A percentile compares a stretch with the other conserved stretches of the same genome.
phyloP scores from a whole-genome alignment of 2,329 filamentous ascomycete species.

The Penicillium sp. region DNA sequence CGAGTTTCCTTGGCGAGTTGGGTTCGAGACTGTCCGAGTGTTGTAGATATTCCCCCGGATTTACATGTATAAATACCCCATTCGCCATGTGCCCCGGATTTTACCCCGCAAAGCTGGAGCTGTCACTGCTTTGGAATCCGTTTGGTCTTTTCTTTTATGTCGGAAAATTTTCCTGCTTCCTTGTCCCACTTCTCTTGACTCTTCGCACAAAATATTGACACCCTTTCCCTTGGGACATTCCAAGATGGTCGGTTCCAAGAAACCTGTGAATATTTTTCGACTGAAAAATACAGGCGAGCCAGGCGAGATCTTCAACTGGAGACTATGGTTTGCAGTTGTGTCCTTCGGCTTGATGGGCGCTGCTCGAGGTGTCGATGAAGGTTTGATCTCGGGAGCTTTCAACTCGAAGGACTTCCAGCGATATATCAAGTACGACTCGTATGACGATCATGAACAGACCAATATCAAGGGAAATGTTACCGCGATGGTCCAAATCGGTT shows the following conservation, averaged over 20 bases:
- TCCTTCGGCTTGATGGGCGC: constrained; percentile 77
- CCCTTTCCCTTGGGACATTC: too few relatives aligned
- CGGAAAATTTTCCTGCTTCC: too few relatives aligned
- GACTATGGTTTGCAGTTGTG: constrained; percentile 75
- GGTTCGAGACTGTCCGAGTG: too few relatives aligned
- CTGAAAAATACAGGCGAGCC: constrained; percentile 68
- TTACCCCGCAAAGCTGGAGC: not conserved
- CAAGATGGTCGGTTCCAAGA: constrained; percentile 51
- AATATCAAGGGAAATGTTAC: constrained; percentile 78
- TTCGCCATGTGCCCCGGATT: not conserved
- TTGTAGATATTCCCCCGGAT: not conserved
- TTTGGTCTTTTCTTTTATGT: not conserved
- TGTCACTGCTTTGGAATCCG: not conserved
- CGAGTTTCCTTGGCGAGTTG: not conserved
- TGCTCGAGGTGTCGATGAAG: constrained; percentile 77
- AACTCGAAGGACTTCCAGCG: constrained; percentile 67
- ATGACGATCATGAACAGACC: constrained; percentile 59
- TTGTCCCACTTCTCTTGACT: not conserved
- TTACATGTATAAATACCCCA: not conserved
- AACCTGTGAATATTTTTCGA: constrained; percentile 59
- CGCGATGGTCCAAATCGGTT: constrained; percentile 80
- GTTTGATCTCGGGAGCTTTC: constrained; percentile 74
- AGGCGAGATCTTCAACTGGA: constrained; percentile 74
- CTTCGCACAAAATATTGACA: not conserved
- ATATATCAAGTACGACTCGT: constrained; percentile 61